Base-by-base conservation (phyloP, 2,329 filamentous ascomycete species). In the Fusarium annulatum region DNA sequence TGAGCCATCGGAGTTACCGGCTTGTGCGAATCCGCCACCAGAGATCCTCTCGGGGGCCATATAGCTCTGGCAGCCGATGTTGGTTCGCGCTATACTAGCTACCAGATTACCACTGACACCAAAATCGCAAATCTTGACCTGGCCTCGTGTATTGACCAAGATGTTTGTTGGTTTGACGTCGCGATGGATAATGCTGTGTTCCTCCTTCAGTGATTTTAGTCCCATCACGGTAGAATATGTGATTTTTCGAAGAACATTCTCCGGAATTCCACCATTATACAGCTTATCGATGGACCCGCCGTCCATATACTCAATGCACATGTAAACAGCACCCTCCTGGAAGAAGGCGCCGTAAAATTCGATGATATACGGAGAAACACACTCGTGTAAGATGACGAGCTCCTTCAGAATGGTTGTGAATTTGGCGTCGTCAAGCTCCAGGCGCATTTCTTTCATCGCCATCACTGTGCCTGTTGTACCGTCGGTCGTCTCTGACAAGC, bases 151-250 rank as follows among this genome's bases (percentile, higher is more conserved):
- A 82, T 98, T 99, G 81, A 94, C 91, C 3, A 99, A 87, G 67
- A 99, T 98, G 79, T 99, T 99, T n/a, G 96, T 99, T 4, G 96
- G 96, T 82, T 99, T 99, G 73, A 99, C 96, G 80, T 99, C 96
- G 73, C 96, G 92, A 81, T 99, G 96, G 74, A 99, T 99, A 83
- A 99, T 99, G 84, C 97, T 98, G 86, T 99, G 96, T 70, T 98
- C 95, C 71, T 99, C 96, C 82, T 99, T 99, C 69, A 99, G 85
- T 26, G 92, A 91, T 85, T 97, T 98, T 71, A 99, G 86, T 1
- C 96, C 96, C 88, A 95, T 94, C 11, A 96, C 91, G 1, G 96
- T 98, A 26, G 93, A 92, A 72, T 96, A 90, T 0, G 96, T 95
- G 72, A 99, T 96, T 81, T 98, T 98, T 61, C 92, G 91, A 58